Evolutionary conservation across 78 protist species (phyloP).

Genomic region (Planoprotostelium fungivorum): DNA sequence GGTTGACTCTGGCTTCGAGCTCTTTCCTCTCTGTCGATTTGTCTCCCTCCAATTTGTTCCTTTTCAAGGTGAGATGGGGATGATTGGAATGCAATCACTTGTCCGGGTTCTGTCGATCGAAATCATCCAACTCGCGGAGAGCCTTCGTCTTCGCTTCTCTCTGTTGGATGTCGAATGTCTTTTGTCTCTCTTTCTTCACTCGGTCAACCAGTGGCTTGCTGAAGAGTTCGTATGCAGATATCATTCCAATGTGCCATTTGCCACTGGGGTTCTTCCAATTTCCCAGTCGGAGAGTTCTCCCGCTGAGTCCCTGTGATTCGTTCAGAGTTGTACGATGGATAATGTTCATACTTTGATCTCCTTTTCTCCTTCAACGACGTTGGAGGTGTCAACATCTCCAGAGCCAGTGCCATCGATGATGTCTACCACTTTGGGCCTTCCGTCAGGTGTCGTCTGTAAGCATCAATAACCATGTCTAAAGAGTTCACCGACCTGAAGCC

Average conservation of each 20-base stretch:
- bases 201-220: conserved; percentile 15
- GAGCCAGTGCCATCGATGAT: conserved; percentile 71
- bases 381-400: conserved; percentile 64
- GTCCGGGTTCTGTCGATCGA: neutral
- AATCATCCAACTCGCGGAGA: neutral
- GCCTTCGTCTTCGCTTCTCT: neutral
- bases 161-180: neutral
- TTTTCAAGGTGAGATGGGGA: neutral
- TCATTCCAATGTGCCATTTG: conserved; percentile 12
- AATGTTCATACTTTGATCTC: neutral
- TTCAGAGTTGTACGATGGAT: neutral
- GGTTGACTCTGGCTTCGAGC: conserved; percentile 3
- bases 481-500: conserved; percentile 33
- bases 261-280: conserved; percentile 2
- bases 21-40: conserved; percentile 3
- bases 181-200: conserved; percentile 5
- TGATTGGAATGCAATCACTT: neutral
- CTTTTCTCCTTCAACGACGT: neutral
- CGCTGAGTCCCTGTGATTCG: neutral
- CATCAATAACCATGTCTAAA: neutral
- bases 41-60: neutral
- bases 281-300: neutral
- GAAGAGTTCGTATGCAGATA: conserved; percentile 26
- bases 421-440: conserved; percentile 74
- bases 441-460: conserved; percentile 55